phyloP scores from a whole-genome alignment of 345 rosid genomes.

The Erodium maritimum region DNA sequence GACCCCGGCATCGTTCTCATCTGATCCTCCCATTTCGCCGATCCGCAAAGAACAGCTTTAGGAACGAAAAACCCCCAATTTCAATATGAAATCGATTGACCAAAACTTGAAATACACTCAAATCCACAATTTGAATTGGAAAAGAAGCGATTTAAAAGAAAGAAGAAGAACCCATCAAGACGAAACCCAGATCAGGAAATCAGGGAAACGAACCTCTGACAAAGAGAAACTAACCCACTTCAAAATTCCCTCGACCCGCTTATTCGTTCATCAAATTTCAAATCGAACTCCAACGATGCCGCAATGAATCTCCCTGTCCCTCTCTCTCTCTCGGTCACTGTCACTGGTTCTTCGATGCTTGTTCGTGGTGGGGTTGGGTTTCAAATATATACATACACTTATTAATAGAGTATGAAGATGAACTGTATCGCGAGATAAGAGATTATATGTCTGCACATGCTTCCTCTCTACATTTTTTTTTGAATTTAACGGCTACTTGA shows the following conservation, averaged over 20 bases:
- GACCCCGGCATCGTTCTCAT: conserved; percentile 66
- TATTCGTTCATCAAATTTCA: conserved; percentile 4
- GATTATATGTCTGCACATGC: conserved; percentile 48
- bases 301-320: conserved; percentile 4
- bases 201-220: conserved; percentile 3
- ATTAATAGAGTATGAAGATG: background rate
- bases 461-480: conserved; percentile 15
- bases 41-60: conserved; percentile 14
- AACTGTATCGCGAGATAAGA: background rate
- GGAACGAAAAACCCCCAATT: conserved; percentile 6
- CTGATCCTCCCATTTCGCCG: conserved; percentile 55
- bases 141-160: background rate
- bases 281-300: no score
- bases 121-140: background rate
- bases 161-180: conserved; percentile 20
- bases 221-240: conserved; percentile 12
- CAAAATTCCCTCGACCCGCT: conserved; percentile 3
- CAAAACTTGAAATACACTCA: background rate
- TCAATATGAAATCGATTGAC: background rate
- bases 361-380: background rate
- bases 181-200: no score
- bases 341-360: background rate
- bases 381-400: no score
- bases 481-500: conserved; percentile 69
- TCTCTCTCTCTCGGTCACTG: background rate